A percentile compares a stretch with the other conserved stretches of the same genome.
These are phyloP conservation scores for Xylaria longipes DNA, from an alignment of 495 filamentous ascomycete species.

Conservation along the genomic window DNA sequence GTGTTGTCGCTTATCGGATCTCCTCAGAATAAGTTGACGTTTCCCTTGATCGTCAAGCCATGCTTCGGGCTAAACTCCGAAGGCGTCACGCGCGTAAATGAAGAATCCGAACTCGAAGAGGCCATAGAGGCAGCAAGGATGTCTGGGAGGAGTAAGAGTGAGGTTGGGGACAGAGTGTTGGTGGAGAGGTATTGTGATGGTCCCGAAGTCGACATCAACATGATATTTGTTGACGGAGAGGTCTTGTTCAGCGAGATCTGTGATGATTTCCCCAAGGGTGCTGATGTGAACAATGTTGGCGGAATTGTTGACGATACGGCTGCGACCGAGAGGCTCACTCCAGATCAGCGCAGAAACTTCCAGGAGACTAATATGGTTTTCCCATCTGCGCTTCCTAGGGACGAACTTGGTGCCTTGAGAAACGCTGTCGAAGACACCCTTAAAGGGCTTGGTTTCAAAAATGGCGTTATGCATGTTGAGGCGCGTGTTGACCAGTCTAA, in stretches of 20 bases:
- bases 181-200: constrained; percentile 42
- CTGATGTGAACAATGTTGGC: constrained; percentile 40
- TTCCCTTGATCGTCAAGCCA: constrained; percentile 56
- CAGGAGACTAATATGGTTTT: constrained; percentile 48
- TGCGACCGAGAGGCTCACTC: neutral
- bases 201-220: constrained; percentile 62
- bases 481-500: constrained; percentile 37
- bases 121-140: constrained; percentile 31
- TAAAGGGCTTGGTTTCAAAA: constrained; percentile 29
- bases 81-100: constrained; percentile 49
- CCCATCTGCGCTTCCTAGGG: constrained; percentile 46
- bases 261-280: constrained; percentile 59
- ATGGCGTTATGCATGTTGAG: constrained; percentile 40
- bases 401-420: constrained; percentile 42
- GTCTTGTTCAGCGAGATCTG: constrained; percentile 57
- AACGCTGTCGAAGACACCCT: constrained; percentile 41
- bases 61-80: constrained; percentile 50
- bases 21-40: constrained; percentile 33
- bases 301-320: neutral
- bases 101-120: constrained; percentile 34
- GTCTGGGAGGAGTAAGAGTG: constrained; percentile 20
- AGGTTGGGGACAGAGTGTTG: constrained; percentile 31
- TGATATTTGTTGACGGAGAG: constrained; percentile 56
- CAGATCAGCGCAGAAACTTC: constrained; percentile 39
- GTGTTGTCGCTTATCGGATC: constrained; percentile 27